Conservation (phyloP, 148 eudicot species). For the Simmondsia chinensis region DNA sequence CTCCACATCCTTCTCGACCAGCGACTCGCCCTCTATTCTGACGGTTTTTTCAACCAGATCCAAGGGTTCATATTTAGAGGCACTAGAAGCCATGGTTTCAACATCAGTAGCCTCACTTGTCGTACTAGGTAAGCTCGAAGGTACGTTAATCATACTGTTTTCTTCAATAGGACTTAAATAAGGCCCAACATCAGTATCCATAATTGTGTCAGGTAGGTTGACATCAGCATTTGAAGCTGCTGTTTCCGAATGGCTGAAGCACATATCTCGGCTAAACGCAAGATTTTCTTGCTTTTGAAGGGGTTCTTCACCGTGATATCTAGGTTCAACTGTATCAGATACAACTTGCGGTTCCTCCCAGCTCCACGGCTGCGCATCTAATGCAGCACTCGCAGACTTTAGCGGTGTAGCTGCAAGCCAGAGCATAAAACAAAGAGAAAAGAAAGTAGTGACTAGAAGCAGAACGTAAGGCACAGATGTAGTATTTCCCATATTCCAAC, state of each 20-base stretch:
- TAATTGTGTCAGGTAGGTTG: constrained; percentile 46
- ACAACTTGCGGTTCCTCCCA: constrained; percentile 32
- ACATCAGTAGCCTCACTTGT: constrained; percentile 18
- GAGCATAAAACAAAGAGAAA: constrained; percentile 50
- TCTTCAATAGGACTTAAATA: constrained; percentile 29
- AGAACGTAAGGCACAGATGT: constrained; percentile 41
- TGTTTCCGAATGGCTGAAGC: constrained; percentile 14
- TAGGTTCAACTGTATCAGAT: constrained; percentile 21
- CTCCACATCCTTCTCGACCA: constrained; percentile 34
- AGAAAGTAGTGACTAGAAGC: constrained; percentile 45
- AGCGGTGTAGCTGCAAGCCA: constrained; percentile 78
- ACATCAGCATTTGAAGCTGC: constrained; percentile 25
- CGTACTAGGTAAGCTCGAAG: constrained; percentile 15
- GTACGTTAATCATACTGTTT: constrained; percentile 12
- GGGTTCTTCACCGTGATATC: constrained; percentile 18
- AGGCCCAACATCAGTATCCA: constrained; percentile 39
- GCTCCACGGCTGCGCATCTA: constrained; percentile 37
- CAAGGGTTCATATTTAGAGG: constrained; percentile 19
- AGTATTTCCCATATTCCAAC: constrained; percentile 52
- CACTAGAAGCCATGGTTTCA: constrained; percentile 11
- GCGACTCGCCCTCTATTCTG: constrained; percentile 33
- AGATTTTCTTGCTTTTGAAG: constrained; percentile 25
- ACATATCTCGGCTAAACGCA: constrained; percentile 16
- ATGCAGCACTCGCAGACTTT: constrained; percentile 45
- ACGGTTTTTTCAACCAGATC: constrained; percentile 35